phyloP scores from a whole-genome alignment of 495 filamentous ascomycete genomes.

The Penicillium cosmopolitanum region DNA sequence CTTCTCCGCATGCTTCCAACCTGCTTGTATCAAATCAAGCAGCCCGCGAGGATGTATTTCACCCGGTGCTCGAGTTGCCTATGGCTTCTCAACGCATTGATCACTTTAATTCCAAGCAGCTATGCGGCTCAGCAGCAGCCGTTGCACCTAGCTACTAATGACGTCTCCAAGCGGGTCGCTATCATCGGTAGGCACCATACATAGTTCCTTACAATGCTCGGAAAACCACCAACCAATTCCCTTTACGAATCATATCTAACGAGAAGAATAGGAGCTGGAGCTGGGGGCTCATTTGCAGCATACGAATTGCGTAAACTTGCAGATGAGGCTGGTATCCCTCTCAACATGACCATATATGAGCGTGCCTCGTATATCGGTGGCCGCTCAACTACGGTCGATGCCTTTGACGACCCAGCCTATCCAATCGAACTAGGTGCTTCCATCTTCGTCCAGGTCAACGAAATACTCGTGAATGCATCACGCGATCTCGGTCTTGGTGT shows the following conservation, averaged over 20 bases:
- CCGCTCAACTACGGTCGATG: constrained; percentile 85
- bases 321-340: constrained; percentile 47
- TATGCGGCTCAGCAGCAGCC: constrained; percentile 34
- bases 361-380: constrained; percentile 80
- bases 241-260: constrained; percentile 13
- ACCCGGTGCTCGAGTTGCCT: neutral
- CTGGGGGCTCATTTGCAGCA: constrained; percentile 84
- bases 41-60: neutral
- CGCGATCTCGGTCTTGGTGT: constrained; percentile 68
- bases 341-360: constrained; percentile 90
- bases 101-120: constrained; percentile 21
- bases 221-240: neutral
- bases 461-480: constrained; percentile 77
- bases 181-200: constrained; percentile 46
- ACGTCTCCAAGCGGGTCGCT: constrained; percentile 44
- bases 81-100: constrained; percentile 13
- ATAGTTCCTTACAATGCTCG: neutral
- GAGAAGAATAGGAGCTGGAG: constrained; percentile 74
- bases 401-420: constrained; percentile 66
- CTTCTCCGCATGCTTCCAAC: neutral
- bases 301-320: constrained; percentile 78
- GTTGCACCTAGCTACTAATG: constrained; percentile 20
- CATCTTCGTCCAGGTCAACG: constrained; percentile 89
- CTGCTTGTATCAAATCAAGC: neutral
- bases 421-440: constrained; percentile 89